Conservation (phyloP, 768 basidiomycete species). For the Chiua virens region DNA sequence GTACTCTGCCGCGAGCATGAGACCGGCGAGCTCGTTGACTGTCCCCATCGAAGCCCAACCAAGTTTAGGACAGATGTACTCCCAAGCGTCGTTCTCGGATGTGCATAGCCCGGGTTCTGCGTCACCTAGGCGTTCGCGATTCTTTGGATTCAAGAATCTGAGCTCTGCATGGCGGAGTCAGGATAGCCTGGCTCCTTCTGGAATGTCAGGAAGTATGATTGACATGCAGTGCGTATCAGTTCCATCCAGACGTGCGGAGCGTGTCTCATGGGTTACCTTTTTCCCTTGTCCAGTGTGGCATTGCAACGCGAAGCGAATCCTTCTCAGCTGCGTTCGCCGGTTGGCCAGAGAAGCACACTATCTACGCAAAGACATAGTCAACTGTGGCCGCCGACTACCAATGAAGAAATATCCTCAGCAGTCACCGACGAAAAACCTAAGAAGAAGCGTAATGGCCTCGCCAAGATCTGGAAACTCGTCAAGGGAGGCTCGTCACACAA, state of each 20-base stretch:
- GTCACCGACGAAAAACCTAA: constrained; percentile 51
- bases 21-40: constrained; percentile 63
- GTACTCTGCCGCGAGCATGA: constrained; percentile 53
- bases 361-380: constrained; percentile 48
- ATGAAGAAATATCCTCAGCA: constrained; percentile 21
- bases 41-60: constrained; percentile 55
- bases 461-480: constrained; percentile 80
- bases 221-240: constrained; percentile 85
- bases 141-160: constrained; percentile 76
- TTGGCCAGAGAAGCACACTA: constrained; percentile 34
- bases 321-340: constrained; percentile 30
- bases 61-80: constrained; percentile 65
- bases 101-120: constrained; percentile 68
- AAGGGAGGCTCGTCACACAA: constrained; percentile 55
- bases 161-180: constrained; percentile 75
- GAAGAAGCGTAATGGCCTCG: constrained; percentile 77
- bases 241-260: not conserved
- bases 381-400: constrained; percentile 47
- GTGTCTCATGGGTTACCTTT: constrained; percentile 8
- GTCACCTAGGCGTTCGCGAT: constrained; percentile 68
- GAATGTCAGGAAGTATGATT: constrained; percentile 84
- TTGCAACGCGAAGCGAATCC: constrained; percentile 63
- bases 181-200: constrained; percentile 79
- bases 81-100: constrained; percentile 80
- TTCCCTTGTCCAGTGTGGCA: constrained; percentile 54